Conservation (phyloP, 2,329 filamentous ascomycete genomes). For the Trichoderma oligosporum region DNA sequence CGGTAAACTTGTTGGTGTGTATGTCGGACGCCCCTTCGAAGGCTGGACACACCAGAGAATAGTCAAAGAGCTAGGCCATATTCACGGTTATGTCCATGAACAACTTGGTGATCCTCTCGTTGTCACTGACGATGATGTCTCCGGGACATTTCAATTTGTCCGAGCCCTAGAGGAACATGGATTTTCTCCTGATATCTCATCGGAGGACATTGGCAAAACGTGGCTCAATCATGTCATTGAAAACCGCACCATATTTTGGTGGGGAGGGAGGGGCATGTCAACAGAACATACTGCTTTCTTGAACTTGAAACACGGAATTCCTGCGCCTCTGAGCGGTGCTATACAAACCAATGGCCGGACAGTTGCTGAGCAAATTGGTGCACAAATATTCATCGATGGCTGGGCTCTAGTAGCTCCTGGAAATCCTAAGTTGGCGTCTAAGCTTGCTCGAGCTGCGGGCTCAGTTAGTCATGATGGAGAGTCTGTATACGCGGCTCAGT, state of each 20-base stretch:
- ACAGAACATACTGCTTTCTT: constrained; percentile 39
- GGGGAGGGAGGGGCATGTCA: constrained; percentile 37
- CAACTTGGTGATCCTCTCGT: constrained; percentile 28
- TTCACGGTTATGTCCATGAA: constrained; percentile 34
- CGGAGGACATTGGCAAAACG: constrained; percentile 20
- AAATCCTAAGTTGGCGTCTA: constrained; percentile 30
- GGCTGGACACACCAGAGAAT: constrained; percentile 37
- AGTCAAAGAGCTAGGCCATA: constrained; percentile 29
- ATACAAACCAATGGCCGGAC: constrained; percentile 20
- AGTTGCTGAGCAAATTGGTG: constrained; percentile 36
- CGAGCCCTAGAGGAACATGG: constrained; percentile 34
- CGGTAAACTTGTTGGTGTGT: constrained; percentile 38
- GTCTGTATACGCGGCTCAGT: constrained; percentile 34
- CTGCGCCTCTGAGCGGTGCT: constrained; percentile 32
- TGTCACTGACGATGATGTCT: constrained; percentile 35
- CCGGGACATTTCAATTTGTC: constrained; percentile 36
- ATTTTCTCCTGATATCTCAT: neutral
- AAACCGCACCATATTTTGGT: constrained; percentile 35
- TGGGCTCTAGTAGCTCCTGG: constrained; percentile 35
- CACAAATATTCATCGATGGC: constrained; percentile 39
- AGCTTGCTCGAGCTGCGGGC: constrained; percentile 32
- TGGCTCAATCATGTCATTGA: constrained; percentile 22
- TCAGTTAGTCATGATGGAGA: constrained; percentile 39
- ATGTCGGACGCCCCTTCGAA: constrained; percentile 37
- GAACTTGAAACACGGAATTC: constrained; percentile 37